Percentiles rank a stretch among this genome's conserved stretches.
These are phyloP conservation scores for Themeda triandra DNA, from an alignment of 176 grass and related monocot species.

Conservation along the genomic window DNA sequence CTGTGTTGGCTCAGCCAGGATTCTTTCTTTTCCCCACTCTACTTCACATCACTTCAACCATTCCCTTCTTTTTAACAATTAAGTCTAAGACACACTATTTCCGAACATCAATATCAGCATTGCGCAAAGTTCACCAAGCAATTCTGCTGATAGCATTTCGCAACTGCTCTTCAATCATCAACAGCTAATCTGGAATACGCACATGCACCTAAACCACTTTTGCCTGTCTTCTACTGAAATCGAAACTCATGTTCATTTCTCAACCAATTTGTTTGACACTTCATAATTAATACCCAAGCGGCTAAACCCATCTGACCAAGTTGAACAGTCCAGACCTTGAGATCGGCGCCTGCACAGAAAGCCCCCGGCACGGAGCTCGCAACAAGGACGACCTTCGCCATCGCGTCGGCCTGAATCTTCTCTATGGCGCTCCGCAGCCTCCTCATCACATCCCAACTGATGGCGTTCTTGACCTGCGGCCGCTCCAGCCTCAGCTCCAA, in stretches of 20 bases:
- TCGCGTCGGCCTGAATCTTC: conserved; percentile 43
- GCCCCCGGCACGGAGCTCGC: conserved; percentile 65
- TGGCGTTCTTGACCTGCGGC: conserved; percentile 78
- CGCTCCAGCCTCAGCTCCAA: conserved; percentile 63
- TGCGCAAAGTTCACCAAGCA: background rate
- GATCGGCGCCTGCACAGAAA: conserved; percentile 85
- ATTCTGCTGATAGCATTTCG: background rate
- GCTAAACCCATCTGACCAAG: background rate
- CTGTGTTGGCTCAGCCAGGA: conserved; percentile 1
- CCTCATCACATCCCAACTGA: conserved; percentile 66
- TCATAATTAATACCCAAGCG: no score
- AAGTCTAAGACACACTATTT: background rate
- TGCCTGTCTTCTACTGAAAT: background rate
- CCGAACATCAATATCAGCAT: conserved; percentile 19
- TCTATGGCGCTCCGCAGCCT: conserved; percentile 38
- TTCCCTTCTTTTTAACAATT: background rate
- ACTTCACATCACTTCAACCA: background rate
- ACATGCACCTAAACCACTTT: conserved; percentile 11
- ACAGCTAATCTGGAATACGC: background rate
- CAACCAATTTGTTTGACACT: no score
- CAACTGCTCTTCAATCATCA: background rate
- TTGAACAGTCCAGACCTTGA: conserved; percentile 53
- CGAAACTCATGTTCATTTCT: background rate
- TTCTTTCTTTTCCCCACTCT: background rate
- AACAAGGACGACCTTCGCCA: conserved; percentile 70